These are phyloP conservation scores for Colletotrichum cuscutae DNA, from an alignment of 2,329 filamentous ascomycete genomes.

Conservation along the genomic window DNA sequence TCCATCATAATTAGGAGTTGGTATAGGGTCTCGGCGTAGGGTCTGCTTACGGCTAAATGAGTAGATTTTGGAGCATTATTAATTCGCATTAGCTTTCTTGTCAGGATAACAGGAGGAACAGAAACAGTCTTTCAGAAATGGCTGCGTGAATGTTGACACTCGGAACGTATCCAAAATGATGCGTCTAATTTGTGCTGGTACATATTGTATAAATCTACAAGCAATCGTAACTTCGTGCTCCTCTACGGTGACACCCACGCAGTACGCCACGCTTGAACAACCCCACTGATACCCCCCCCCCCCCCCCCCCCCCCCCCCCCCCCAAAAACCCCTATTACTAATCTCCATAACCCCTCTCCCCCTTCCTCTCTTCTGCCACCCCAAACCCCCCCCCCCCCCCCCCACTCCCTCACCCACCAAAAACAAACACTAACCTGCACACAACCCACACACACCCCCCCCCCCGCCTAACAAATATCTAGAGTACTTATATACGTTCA, in stretches of 20 bases:
- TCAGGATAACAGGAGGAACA: neutral
- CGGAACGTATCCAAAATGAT: neutral
- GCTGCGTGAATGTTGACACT: neutral
- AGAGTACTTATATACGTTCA: no score
- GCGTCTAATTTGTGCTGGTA: conserved; percentile 22
- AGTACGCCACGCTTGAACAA: conserved; percentile 11
- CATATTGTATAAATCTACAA: conserved; percentile 17
- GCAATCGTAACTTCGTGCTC: conserved; percentile 13
- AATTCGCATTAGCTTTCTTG: neutral
- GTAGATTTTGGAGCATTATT: neutral
- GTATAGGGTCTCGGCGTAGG: no score
- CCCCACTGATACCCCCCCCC: no score
- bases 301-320: no score
- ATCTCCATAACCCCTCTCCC: no score
- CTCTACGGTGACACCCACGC: neutral
- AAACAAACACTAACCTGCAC: no score
- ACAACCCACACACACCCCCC: no score
- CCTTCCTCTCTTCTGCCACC: no score
- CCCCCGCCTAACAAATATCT: neutral
- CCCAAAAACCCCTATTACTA: no score
- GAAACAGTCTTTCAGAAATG: neutral
- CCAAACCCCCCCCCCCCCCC: no score
- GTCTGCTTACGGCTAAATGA: neutral
- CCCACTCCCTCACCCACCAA: no score
- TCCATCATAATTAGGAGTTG: neutral